Conservation (phyloP, 495 filamentous ascomycete species). For the Lepraria neglecta region DNA sequence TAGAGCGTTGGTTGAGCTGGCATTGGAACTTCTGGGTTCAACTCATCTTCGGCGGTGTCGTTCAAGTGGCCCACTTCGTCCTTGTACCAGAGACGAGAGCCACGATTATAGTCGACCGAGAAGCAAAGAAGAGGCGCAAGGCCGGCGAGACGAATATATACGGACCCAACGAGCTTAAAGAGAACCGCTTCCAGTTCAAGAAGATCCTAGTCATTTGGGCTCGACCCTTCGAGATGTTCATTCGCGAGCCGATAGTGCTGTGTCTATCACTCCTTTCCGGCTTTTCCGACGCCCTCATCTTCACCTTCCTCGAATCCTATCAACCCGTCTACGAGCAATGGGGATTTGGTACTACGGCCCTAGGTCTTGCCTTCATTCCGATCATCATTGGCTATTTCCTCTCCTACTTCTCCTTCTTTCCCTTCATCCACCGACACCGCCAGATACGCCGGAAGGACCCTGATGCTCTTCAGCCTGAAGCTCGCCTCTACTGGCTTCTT, state of each 20-base stretch:
- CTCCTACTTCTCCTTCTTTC: slow-evolving; percentile 49
- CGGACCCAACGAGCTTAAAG: slow-evolving; percentile 56
- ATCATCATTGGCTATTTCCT: slow-evolving; percentile 57
- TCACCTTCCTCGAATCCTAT: slow-evolving; percentile 62
- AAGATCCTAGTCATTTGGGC: slow-evolving; percentile 52
- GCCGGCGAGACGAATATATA: slow-evolving; percentile 51
- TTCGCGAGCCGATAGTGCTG: slow-evolving; percentile 57
- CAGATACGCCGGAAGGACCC: slow-evolving; percentile 42
- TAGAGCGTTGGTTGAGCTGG: slow-evolving; percentile 45
- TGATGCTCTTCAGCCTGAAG: slow-evolving; percentile 52
- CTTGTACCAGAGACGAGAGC: slow-evolving; percentile 54
- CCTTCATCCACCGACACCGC: slow-evolving; percentile 49
- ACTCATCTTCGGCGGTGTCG: slow-evolving; percentile 52
- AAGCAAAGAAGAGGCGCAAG: slow-evolving; percentile 50
- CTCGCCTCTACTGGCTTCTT: slow-evolving; percentile 54
- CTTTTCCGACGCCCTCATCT: slow-evolving; percentile 58
- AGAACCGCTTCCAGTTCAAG: slow-evolving; percentile 48
- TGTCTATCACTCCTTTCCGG: slow-evolving; percentile 50
- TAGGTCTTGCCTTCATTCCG: slow-evolving; percentile 52
- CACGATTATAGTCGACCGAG: slow-evolving; percentile 53
- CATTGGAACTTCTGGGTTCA: slow-evolving; percentile 54
- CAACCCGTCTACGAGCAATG: slow-evolving; percentile 54
- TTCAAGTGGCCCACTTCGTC: slow-evolving; percentile 48
- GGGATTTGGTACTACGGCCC: slow-evolving; percentile 44
- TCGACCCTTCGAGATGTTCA: slow-evolving; percentile 56